Percentiles rank a stretch among this genome's conserved stretches.
Conservation (phyloP, 139 green algal species). For the Micractinium conductrix region DNA sequence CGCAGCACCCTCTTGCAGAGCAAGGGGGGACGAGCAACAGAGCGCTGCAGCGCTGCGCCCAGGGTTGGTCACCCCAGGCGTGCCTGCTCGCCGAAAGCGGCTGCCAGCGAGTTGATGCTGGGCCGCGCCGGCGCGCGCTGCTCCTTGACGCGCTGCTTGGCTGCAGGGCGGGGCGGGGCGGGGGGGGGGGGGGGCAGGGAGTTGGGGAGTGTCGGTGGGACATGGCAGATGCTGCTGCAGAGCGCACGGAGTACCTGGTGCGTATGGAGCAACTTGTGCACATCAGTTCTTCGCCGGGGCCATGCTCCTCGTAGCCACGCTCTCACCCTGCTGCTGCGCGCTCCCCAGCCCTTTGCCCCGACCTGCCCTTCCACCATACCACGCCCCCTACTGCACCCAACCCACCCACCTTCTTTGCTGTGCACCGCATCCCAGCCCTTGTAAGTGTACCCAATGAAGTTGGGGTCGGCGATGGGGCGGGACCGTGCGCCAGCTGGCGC, state of each 20-base stretch:
- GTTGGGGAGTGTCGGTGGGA: neutral
- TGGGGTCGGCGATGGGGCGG: conserved; percentile 72
- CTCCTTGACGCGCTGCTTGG: conserved; percentile 39
- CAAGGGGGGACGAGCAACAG: too few relatives aligned
- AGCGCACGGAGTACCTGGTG: too few relatives aligned
- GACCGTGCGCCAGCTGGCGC: conserved; percentile 23
- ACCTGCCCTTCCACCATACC: neutral
- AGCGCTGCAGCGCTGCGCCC: too few relatives aligned
- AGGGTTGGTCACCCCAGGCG: too few relatives aligned
- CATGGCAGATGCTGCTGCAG: neutral
- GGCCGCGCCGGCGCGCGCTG: conserved; percentile 6
- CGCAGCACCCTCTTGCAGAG: too few relatives aligned
- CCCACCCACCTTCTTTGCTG: neutral
- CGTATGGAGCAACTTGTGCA: too few relatives aligned
- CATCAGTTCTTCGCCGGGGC: too few relatives aligned
- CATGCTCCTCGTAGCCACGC: too few relatives aligned
- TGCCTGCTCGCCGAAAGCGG: conserved; percentile 38
- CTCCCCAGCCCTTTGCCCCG: neutral
- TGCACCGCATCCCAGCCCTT: conserved; percentile 92
- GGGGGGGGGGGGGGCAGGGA: too few relatives aligned
- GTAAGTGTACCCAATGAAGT: conserved; percentile 99
- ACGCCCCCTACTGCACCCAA: neutral
- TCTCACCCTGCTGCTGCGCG: neutral
- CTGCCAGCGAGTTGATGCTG: conserved; percentile 35
- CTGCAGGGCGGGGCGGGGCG: neutral